Conservation (phyloP, 2,329 filamentous ascomycete species). For the Alternaria sp. region DNA sequence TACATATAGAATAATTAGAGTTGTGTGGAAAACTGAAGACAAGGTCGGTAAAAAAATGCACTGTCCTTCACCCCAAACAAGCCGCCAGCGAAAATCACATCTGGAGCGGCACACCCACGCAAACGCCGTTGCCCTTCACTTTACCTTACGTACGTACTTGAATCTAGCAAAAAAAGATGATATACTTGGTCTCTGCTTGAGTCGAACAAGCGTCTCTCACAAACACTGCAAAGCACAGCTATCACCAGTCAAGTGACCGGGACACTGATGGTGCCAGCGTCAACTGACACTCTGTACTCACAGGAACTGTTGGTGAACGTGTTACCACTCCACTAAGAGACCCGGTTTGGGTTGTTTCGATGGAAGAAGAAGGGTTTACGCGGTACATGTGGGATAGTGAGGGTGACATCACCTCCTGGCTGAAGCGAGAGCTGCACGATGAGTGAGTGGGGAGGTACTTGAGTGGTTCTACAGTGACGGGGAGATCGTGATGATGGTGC, state of each 20-base stretch:
- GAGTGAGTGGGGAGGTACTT: too few relatives aligned
- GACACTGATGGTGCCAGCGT: too few relatives aligned
- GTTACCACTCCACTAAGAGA: neutral
- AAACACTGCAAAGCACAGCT: too few relatives aligned
- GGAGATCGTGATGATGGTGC: too few relatives aligned
- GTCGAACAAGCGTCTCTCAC: neutral
- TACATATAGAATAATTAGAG: neutral
- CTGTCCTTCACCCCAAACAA: neutral
- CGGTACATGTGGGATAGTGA: neutral
- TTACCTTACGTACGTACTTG: neutral
- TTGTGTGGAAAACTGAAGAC: neutral
- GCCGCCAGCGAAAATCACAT: neutral
- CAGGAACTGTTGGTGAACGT: neutral
- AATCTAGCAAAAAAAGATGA: neutral
- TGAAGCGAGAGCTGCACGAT: too few relatives aligned
- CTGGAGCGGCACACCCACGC: neutral
- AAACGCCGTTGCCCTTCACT: neutral
- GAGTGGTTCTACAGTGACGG: too few relatives aligned
- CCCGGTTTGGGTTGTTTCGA: neutral
- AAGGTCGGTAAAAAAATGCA: neutral
- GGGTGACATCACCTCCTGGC: too few relatives aligned
- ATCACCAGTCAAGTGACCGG: too few relatives aligned
- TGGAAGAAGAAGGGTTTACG: neutral
- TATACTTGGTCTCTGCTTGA: neutral
- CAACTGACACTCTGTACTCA: too few relatives aligned